Conservation (phyloP, 2,329 filamentous ascomycete genomes). For the Claviceps arundinis region DNA sequence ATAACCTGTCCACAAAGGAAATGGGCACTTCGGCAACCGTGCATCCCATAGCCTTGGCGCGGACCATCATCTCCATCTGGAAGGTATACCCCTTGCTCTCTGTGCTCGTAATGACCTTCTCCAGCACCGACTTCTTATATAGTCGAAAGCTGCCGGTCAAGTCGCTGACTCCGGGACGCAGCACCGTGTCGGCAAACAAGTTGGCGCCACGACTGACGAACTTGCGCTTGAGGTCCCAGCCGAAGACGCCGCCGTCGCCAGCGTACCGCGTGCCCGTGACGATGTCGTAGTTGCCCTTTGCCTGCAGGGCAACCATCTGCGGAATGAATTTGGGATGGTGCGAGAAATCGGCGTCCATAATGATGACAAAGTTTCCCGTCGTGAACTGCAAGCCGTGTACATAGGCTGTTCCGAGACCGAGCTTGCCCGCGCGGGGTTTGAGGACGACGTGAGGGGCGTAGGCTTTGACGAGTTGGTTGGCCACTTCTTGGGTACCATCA, state of each 20-base stretch:
- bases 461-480: slow-evolving; percentile 75
- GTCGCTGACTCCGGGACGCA: slow-evolving; percentile 88
- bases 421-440: slow-evolving; percentile 82
- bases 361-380: slow-evolving; percentile 91
- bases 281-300: slow-evolving; percentile 73
- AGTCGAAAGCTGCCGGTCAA: slow-evolving; percentile 87
- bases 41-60: slow-evolving; percentile 91
- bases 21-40: slow-evolving; percentile 93
- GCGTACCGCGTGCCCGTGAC: slow-evolving; percentile 94
- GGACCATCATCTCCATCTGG: slow-evolving; percentile 99
- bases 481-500: slow-evolving; percentile 85
- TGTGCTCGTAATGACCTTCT: slow-evolving; percentile 80
- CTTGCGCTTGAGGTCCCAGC: slow-evolving; percentile 91
- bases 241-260: slow-evolving; percentile 77
- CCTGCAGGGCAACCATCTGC: slow-evolving; percentile 76
- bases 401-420: slow-evolving; percentile 93
- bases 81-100: slow-evolving; percentile 97
- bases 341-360: slow-evolving; percentile 99
- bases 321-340: slow-evolving; percentile 99
- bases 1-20: slow-evolving; percentile 86
- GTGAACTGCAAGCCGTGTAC: slow-evolving; percentile 85
- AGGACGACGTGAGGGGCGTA: slow-evolving; percentile 73
- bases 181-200: slow-evolving; percentile 86
- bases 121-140: slow-evolving; percentile 81
- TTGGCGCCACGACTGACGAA: slow-evolving; percentile 80